Conservation (phyloP, 345 rosid species). For the Odontarrhena argentea region DNA sequence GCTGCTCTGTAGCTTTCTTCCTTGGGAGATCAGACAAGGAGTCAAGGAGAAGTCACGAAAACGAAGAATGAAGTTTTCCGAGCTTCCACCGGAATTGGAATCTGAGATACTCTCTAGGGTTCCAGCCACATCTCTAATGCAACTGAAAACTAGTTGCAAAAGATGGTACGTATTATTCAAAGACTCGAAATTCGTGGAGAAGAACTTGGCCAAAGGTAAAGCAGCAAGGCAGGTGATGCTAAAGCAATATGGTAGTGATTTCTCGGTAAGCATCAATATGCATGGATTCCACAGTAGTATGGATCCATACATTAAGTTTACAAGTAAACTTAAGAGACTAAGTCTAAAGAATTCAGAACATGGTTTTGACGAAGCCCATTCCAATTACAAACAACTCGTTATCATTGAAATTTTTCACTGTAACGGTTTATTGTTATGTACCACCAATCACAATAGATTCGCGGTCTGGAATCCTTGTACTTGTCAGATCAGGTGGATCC, state of each 20-base stretch:
- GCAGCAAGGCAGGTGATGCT: neutral
- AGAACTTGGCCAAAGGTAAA: neutral
- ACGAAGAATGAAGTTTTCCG: neutral
- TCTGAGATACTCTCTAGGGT: constrained; percentile 18
- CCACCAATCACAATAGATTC: neutral
- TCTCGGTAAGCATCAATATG: neutral
- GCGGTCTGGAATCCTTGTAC: constrained; percentile 13
- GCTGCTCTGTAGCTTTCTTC: neutral
- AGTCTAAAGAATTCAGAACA: neutral
- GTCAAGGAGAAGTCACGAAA: neutral
- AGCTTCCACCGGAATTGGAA: neutral
- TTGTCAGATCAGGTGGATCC: neutral
- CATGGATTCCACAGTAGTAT: neutral
- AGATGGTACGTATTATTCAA: constrained; percentile 15
- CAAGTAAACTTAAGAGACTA: neutral
- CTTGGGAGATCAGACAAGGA: neutral
- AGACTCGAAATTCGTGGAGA: neutral
- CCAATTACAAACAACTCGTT: too few relatives aligned
- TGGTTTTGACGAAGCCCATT: neutral
- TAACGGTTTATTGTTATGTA: constrained; percentile 6
- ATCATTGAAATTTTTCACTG: neutral
- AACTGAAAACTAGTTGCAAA: constrained; percentile 5
- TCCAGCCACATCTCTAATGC: neutral
- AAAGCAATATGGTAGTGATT: neutral
- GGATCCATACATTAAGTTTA: neutral